Base-by-base conservation (phyloP, 345 rosid genomes). In the Diplotaxis tenuifolia region DNA sequence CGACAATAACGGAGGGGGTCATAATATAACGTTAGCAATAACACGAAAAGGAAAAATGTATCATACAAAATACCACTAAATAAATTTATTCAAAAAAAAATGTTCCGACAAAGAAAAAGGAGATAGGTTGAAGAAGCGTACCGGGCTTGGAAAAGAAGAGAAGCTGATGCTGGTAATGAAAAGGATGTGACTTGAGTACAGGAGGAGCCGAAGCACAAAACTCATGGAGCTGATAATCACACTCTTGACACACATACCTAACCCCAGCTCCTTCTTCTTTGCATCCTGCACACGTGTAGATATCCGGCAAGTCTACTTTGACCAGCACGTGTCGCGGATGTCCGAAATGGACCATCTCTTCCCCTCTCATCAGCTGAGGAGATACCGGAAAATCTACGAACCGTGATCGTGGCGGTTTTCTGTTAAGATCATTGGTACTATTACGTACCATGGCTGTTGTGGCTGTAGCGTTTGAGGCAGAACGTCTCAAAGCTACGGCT, bases 221-320 rank as follows among this genome's bases (percentile, higher is more conserved):
- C 28, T 86, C 95, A 73, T 94, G 98, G 3, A 94, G 79, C 84
- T 88, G 91, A 69, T 83, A 94, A 63, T 91, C 82, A 12, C 98
- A 94, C 12, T 67, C 82, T 36, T 62, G 82, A 77, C 97, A 94
- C 9, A 82, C 69, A 73, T 80, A 91, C 62, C 91, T 78, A 62
- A 73, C 81, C 23, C 97, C 96, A 4, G 97, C 80, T 18, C 97
- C 98, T 10, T 84, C 78, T 64, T 94, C 98, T 61, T 83, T 91
- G 81, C 96, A 91, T 18, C 90, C 90, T 1, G 85, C 73, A 68
- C 97, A 91, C 5, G 81, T 88, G 75, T 85, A 93, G 11, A 80
- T 81, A 47, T 93, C 94, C 0, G 84, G 83, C 59, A 84, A 68
- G 27, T 83, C 67, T n/a, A 83, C 76, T 65, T 75, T 82, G 14